A percentile compares a stretch with the other conserved stretches of the same genome.
phyloP scores from a whole-genome alignment of 495 filamentous ascomycete genomes.

The Penicillium chermesinum region DNA sequence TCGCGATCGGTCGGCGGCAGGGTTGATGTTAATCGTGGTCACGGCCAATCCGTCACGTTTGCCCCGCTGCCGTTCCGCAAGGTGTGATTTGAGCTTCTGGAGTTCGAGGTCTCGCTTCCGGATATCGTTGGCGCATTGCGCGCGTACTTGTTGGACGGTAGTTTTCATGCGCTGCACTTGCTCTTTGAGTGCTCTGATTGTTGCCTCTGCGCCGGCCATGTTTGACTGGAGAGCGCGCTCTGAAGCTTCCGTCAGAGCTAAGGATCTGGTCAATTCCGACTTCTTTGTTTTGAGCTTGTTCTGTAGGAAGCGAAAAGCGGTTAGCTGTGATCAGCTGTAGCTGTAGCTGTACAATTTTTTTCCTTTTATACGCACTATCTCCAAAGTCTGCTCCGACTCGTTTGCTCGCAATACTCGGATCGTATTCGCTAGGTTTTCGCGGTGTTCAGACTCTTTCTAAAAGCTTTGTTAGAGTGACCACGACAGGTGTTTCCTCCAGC shows the following conservation, averaged over 20 bases:
- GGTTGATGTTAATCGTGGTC: slow-evolving; percentile 47
- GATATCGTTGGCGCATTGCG: slow-evolving; percentile 86
- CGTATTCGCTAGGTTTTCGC: slow-evolving; percentile 72
- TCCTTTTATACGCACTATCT: slow-evolving; percentile 47
- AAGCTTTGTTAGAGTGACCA: slow-evolving; percentile 12
- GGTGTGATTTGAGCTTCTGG: slow-evolving; percentile 77
- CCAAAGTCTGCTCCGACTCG: slow-evolving; percentile 62
- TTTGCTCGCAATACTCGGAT: slow-evolving; percentile 68
- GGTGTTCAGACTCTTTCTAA: slow-evolving; percentile 83
- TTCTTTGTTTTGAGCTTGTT: slow-evolving; percentile 63
- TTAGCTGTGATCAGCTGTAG: slow-evolving; percentile 9
- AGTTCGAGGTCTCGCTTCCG: slow-evolving; percentile 88
- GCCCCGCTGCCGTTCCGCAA: slow-evolving; percentile 52
- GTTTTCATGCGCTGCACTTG: slow-evolving; percentile 74
- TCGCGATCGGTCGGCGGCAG: slow-evolving; percentile 29
- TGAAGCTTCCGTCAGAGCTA: slow-evolving; percentile 67
- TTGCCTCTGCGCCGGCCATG: slow-evolving; percentile 64
- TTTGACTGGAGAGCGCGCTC: slow-evolving; percentile 65
- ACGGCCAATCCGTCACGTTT: slow-evolving; percentile 46
- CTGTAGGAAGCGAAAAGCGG: slow-evolving; percentile 16
- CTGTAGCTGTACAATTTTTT: background rate
- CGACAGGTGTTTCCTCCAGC: background rate
- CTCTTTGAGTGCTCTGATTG: slow-evolving; percentile 65
- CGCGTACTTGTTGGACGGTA: slow-evolving; percentile 71
- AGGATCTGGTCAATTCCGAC: slow-evolving; percentile 66